These are phyloP conservation scores for Jimgerdemannia flammicorona DNA, from an alignment of 192 early-diverging fungal species.

Conservation along the genomic window DNA sequence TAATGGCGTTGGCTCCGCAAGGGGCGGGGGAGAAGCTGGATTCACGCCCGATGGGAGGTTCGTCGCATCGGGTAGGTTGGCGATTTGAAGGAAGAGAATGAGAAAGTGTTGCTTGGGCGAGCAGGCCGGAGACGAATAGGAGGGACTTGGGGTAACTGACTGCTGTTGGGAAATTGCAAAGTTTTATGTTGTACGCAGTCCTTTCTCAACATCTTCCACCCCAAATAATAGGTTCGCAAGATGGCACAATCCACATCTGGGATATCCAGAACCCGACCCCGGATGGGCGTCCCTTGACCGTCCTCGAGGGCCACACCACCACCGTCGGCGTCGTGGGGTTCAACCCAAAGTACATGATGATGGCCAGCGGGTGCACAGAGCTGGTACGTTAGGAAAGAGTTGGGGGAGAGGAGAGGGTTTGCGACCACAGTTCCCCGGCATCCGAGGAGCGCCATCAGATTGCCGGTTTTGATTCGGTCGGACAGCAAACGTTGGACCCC, in stretches of 20 bases:
- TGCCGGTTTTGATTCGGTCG: too few relatives aligned
- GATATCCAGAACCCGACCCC: conserved; percentile 44
- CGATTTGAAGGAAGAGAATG: neutral
- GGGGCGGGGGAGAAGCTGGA: conserved; percentile 33
- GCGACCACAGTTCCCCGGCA: too few relatives aligned
- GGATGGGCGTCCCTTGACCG: conserved; percentile 34
- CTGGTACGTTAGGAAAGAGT: conserved; percentile 48
- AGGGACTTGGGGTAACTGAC: too few relatives aligned
- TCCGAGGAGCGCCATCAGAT: too few relatives aligned
- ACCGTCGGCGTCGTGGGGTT: conserved; percentile 58
- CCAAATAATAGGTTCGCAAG: conserved; percentile 63
- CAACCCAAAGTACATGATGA: conserved; percentile 74
- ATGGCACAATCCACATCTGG: conserved; percentile 66
- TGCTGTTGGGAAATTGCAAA: too few relatives aligned
- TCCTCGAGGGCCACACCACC: conserved; percentile 43
- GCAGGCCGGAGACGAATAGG: too few relatives aligned
- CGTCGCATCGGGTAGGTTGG: conserved; percentile 54
- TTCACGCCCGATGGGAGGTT: conserved; percentile 75
- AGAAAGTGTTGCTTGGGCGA: too few relatives aligned
- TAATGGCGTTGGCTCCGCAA: conserved; percentile 22
- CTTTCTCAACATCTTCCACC: neutral
- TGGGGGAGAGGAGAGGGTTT: too few relatives aligned
- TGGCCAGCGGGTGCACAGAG: conserved; percentile 61
- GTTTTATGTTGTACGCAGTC: too few relatives aligned
- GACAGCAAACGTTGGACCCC: too few relatives aligned